phyloP scores from a whole-genome alignment of 352 stramenopile species.

The Blastocystis hominis region DNA sequence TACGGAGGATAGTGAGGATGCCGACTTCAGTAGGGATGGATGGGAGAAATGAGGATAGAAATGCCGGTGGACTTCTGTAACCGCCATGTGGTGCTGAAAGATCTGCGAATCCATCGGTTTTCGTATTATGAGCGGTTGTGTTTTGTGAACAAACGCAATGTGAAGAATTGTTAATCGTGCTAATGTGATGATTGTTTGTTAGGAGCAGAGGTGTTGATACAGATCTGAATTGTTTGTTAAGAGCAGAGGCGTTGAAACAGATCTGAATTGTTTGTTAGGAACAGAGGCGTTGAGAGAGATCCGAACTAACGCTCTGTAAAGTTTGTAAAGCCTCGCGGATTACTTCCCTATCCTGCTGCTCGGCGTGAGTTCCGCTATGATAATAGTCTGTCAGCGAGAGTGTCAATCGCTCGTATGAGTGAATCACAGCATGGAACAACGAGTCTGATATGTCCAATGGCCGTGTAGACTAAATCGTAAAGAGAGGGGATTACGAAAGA shows the following conservation, averaged over 20 bases:
- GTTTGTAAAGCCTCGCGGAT: neutral
- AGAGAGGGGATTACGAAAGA: too few relatives aligned
- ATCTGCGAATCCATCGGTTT: neutral
- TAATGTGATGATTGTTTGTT: neutral
- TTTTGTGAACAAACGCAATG: constrained; percentile 44
- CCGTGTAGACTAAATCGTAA: neutral
- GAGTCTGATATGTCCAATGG: neutral
- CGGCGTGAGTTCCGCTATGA: neutral
- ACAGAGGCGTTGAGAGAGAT: neutral
- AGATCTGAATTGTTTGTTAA: neutral
- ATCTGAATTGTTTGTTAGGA: neutral
- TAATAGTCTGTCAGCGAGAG: neutral
- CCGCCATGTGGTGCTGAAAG: neutral
- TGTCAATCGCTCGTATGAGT: constrained; percentile 2
- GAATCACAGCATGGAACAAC: constrained; percentile 2
- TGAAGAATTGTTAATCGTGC: constrained; percentile 21
- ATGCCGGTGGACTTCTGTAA: constrained; percentile 27
- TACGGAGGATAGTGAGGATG: neutral
- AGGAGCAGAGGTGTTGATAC: neutral
- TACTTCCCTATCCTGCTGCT: neutral
- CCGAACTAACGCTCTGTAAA: neutral
- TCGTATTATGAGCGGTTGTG: constrained; percentile 26
- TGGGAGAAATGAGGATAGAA: neutral
- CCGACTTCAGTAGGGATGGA: neutral
- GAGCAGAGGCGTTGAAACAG: neutral